Conservation (phyloP, 2,329 filamentous ascomycete genomes). For the Ophiostoma montium region DNA sequence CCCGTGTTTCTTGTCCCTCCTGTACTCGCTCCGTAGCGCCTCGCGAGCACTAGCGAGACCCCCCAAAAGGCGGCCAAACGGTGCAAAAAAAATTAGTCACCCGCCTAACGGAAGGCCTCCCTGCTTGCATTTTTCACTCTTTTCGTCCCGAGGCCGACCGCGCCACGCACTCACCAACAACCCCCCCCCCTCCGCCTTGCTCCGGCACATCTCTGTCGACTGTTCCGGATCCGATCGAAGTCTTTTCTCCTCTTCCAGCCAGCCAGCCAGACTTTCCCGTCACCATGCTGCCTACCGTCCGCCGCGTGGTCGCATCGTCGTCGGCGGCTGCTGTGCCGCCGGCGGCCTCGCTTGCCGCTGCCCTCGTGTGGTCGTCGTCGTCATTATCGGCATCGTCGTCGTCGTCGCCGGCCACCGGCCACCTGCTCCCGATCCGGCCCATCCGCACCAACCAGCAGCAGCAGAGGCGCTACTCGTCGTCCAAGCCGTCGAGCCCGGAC, state of each 20-base stretch:
- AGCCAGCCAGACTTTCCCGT: no score
- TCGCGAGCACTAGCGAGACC: background rate
- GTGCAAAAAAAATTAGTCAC: slow-evolving; percentile 2
- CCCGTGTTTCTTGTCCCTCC: no score
- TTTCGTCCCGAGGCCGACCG: background rate
- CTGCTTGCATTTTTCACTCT: background rate
- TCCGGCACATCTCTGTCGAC: background rate
- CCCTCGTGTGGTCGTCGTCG: slow-evolving; percentile 2
- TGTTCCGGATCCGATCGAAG: background rate
- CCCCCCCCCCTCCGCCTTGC: background rate
- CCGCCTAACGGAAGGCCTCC: background rate
- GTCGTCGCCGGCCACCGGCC: slow-evolving; percentile 13
- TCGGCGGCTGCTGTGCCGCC: slow-evolving; percentile 6
- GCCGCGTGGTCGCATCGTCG: slow-evolving; percentile 13
- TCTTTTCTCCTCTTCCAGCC: background rate
- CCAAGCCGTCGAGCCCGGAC: slow-evolving; percentile 47
- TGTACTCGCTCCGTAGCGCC: no score
- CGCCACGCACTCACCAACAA: background rate
- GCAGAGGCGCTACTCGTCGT: slow-evolving; percentile 45
- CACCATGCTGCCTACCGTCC: slow-evolving; percentile 14
- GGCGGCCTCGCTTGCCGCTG: slow-evolving; percentile 1
- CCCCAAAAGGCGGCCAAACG: background rate
- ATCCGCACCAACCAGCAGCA: slow-evolving; percentile 17
- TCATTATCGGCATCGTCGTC: slow-evolving; percentile 6
- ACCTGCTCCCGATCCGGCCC: slow-evolving; percentile 21